Evolutionary conservation across 495 filamentous ascomycete species (phyloP).

Genomic region (Neurospora terricola): DNA sequence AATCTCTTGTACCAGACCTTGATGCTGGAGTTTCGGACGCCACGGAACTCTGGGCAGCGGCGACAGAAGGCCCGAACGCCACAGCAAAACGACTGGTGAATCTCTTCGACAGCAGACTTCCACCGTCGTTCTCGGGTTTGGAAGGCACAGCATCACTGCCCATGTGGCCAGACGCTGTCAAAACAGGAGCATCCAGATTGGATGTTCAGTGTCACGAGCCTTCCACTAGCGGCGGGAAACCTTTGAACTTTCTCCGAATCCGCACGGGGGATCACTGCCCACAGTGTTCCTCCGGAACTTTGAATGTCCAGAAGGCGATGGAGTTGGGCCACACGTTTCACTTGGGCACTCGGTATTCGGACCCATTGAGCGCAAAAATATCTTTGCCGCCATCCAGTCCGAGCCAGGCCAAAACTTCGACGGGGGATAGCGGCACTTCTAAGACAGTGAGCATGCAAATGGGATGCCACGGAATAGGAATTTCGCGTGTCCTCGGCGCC

Average conservation of each 20-base stretch:
- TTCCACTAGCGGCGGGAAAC: slow-evolving; percentile 7
- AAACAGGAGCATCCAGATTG: not conserved
- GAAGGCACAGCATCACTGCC: not conserved
- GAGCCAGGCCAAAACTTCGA: slow-evolving; percentile 9
- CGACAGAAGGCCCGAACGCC: slow-evolving; percentile 1
- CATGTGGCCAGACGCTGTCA: not conserved
- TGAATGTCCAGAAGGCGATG: slow-evolving; percentile 63
- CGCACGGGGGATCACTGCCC: slow-evolving; percentile 62
- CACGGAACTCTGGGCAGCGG: slow-evolving; percentile 43
- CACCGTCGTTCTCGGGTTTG: slow-evolving; percentile 2
- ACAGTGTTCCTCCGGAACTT: slow-evolving; percentile 49
- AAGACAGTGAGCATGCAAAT: slow-evolving; percentile 57
- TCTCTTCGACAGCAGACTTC: slow-evolving; percentile 36
- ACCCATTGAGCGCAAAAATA: slow-evolving; percentile 57
- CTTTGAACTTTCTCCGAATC: slow-evolving; percentile 52
- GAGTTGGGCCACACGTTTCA: slow-evolving; percentile 95
- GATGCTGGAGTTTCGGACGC: slow-evolving; percentile 61
- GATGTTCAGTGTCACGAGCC: not conserved
- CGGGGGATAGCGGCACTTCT: slow-evolving; percentile 3
- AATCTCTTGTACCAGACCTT: slow-evolving; percentile 58
- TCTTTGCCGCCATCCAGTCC: slow-evolving; percentile 18
- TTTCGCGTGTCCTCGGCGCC: slow-evolving; percentile 84
- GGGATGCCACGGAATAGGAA: slow-evolving; percentile 93
- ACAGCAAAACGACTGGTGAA: slow-evolving; percentile 35
- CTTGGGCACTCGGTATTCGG: slow-evolving; percentile 80